Conservation (phyloP, 306 rosid genomes). For the Clitoria ternatea region DNA sequence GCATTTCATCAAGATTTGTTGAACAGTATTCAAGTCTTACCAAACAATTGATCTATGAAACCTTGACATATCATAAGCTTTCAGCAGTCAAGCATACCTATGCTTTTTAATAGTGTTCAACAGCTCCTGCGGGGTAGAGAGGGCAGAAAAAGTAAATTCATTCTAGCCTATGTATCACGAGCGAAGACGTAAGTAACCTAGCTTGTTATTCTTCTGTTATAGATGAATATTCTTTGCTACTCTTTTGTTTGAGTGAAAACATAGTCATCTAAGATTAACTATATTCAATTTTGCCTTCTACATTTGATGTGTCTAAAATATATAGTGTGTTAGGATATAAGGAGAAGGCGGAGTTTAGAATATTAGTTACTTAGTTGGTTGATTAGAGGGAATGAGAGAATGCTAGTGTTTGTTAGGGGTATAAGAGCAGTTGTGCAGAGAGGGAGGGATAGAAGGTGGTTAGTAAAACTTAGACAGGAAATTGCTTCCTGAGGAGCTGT, state of each 20-base stretch:
- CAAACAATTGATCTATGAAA: not conserved
- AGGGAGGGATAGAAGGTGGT: too few relatives aligned
- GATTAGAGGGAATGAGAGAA: too few relatives aligned
- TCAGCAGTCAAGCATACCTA: constrained; percentile 76
- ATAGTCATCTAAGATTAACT: not conserved
- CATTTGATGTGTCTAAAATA: not conserved
- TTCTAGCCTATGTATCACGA: constrained; percentile 87
- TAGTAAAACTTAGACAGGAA: too few relatives aligned
- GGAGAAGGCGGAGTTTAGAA: too few relatives aligned
- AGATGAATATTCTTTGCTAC: not conserved
- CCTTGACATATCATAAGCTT: constrained; percentile 84
- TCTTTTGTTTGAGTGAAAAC: not conserved
- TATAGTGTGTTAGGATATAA: too few relatives aligned
- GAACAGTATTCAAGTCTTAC: not conserved
- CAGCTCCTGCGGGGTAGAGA: constrained; percentile 58
- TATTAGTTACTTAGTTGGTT: too few relatives aligned
- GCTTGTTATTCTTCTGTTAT: constrained; percentile 6
- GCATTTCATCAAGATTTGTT: not conserved
- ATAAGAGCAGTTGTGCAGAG: too few relatives aligned
- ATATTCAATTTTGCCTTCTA: not conserved
- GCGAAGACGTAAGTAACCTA: constrained; percentile 53
- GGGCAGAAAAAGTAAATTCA: constrained; percentile 69
- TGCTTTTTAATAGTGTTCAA: constrained; percentile 68
- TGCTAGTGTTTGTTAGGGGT: too few relatives aligned
- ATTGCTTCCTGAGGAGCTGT: too few relatives aligned